Percentiles rank a stretch among this genome's conserved stretches.
phyloP scores from a whole-genome alignment of 73 alveolate species.

The Paramecium pentaurelia region DNA sequence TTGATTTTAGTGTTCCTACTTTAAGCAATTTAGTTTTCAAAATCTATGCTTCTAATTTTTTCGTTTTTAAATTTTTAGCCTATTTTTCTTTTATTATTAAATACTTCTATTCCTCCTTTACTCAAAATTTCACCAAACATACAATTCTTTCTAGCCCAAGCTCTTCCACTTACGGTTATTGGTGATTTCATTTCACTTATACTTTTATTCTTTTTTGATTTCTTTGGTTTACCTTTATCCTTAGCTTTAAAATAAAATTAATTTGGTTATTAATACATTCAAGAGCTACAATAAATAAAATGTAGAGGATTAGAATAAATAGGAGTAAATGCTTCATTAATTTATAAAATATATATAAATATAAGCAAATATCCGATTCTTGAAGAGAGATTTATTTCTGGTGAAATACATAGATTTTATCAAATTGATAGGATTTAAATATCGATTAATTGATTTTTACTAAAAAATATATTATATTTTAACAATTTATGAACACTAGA shows the following conservation, averaged over 20 bases:
- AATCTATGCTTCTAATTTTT: conserved; percentile 20
- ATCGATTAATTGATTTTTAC: not conserved
- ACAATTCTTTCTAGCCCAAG: not conserved
- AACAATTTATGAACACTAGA: not conserved
- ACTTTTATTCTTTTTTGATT: not conserved
- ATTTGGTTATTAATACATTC: not conserved
- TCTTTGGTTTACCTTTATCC: not conserved
- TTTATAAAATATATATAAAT: not conserved
- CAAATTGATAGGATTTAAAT: not conserved
- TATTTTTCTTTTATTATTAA: not conserved
- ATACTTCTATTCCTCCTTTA: conserved; percentile 45
- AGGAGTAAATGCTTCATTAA: not conserved
- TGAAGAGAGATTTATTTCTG: not conserved
- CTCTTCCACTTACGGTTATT: conserved; percentile 29
- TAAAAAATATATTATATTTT: not conserved
- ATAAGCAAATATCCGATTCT: not conserved
- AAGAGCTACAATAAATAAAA: not conserved
- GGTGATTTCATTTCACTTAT: conserved; percentile 22
- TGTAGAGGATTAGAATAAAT: not conserved
- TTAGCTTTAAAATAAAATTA: not conserved
- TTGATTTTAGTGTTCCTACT: conserved; percentile 28
- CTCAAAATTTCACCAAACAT: conserved; percentile 35
- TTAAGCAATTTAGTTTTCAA: conserved; percentile 23
- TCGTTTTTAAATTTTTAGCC: conserved; percentile 8
- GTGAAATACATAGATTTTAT: not conserved